Evolutionary conservation across 2,329 filamentous ascomycete species (phyloP), one percentile per base, ranked within the genome.

Genomic region (Ceratocystis destructans): DNA sequence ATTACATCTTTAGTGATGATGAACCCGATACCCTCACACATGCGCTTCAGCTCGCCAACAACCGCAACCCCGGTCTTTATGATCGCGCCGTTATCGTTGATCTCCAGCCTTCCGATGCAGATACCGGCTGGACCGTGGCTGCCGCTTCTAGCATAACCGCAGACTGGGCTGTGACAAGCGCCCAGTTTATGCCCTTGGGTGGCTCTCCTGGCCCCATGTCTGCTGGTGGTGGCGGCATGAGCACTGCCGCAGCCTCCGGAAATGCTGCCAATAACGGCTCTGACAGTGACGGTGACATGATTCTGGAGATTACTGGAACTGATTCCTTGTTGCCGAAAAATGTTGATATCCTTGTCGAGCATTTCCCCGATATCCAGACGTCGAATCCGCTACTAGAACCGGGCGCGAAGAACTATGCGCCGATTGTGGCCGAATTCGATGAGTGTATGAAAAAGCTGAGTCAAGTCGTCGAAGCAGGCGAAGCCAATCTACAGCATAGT

Each of bases 1-100:
- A 93, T 77, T 97, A 97, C 77, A 83, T 97, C 72, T 97, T 99
- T 78, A 84, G 84, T 71, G 92, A 97, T 75, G 94, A 97, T 75
- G 91, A 96, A 73, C 83, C 86, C 1, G 88, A 92, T 61, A 78
- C 88, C 57, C 79, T 96, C 46, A 88, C 88, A 1, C 57, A 44
- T 31, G 86, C 88, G 1, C 86, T 75, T 75, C 83, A 73, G 65
- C 67, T 70, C 10, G 69, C 70, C 61, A 72, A 73, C n/a, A 72
- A 66, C 61, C 61, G 64, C 55, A 37, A 62, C 59, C 22, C 41
- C 45, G 61, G 66, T 33, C 8, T 66, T 67, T 71, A 72, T 71
- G 72, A 79, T 67, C 79, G 83, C 62, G 76, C 82, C 46, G 73
- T 87, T 55, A 71, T 87, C 37, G 75, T 87, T 6, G 83, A 87